These are phyloP conservation scores for Acacia pycnantha DNA, from an alignment of 331 rosid species.

Conservation along the genomic window DNA sequence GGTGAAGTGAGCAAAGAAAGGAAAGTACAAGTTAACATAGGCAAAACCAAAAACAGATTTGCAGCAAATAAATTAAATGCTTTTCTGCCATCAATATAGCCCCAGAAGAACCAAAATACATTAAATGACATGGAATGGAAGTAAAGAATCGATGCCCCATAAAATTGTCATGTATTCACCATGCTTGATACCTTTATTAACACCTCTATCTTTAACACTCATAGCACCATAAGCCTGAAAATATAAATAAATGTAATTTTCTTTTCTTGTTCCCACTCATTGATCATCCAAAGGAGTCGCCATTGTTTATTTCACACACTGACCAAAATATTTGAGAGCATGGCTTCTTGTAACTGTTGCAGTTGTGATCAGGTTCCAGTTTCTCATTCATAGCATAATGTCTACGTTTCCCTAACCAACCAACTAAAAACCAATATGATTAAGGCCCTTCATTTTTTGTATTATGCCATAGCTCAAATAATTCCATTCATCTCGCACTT, in stretches of 20 bases:
- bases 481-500: not conserved
- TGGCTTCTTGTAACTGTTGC: not conserved
- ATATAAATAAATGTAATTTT: conserved; percentile 5
- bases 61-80: conserved; percentile 12
- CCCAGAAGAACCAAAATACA: conserved; percentile 14
- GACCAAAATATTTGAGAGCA: conserved; percentile 6
- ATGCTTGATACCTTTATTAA: not conserved
- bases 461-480: not conserved
- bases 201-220: conserved; percentile 11
- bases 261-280: not conserved
- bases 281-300: not conserved
- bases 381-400: too few relatives aligned
- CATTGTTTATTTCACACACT: not conserved
- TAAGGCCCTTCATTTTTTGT: not conserved
- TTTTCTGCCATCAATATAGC: conserved; percentile 19
- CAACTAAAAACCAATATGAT: too few relatives aligned
- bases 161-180: conserved; percentile 5
- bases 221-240: conserved; percentile 15
- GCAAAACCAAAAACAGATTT: conserved; percentile 9
- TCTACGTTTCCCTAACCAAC: too few relatives aligned
- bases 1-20: conserved; percentile 7
- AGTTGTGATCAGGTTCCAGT: too few relatives aligned
- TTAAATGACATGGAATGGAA: conserved; percentile 11
- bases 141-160: conserved; percentile 10
- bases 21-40: not conserved